Evolutionary conservation across 306 rosid species (phyloP).

Genomic region (Trifolium fragiferum): DNA sequence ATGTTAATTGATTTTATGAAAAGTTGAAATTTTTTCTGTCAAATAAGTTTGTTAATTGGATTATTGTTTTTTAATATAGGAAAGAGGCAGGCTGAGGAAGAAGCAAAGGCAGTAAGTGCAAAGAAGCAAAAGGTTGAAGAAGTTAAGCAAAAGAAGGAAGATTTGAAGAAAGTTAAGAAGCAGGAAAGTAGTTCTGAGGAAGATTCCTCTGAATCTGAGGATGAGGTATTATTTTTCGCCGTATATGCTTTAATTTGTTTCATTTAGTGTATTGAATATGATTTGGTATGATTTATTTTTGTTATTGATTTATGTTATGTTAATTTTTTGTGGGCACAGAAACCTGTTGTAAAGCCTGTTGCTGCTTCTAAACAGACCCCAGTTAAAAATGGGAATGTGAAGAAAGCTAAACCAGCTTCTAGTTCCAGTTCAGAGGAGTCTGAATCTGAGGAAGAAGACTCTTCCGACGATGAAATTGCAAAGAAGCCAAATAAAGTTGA

Average conservation of each 20-base stretch:
- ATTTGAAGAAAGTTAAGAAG: conserved; percentile 48
- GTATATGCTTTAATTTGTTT: neutral
- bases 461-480: neutral
- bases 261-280: neutral
- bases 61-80: conserved; percentile 40
- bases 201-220: conserved; percentile 66
- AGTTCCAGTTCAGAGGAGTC: conserved; percentile 7
- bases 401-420: conserved; percentile 42
- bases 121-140: conserved; percentile 74
- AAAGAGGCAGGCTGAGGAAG: conserved; percentile 73
- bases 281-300: neutral
- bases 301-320: neutral
- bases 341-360: conserved; percentile 47
- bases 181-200: conserved; percentile 69
- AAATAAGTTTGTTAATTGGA: too few relatives aligned
- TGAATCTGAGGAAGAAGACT: conserved; percentile 29
- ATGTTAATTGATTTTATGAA: neutral
- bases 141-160: conserved; percentile 66
- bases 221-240: conserved; percentile 46
- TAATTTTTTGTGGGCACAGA: conserved; percentile 20
- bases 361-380: conserved; percentile 44
- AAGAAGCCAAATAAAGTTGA: neutral
- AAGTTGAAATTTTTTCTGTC: too few relatives aligned
- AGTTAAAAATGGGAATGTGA: conserved; percentile 47
- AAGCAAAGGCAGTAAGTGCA: conserved; percentile 53